These are phyloP conservation scores for Solanum rostratum DNA, from an alignment of 257 asterid species.

Conservation along the genomic window DNA sequence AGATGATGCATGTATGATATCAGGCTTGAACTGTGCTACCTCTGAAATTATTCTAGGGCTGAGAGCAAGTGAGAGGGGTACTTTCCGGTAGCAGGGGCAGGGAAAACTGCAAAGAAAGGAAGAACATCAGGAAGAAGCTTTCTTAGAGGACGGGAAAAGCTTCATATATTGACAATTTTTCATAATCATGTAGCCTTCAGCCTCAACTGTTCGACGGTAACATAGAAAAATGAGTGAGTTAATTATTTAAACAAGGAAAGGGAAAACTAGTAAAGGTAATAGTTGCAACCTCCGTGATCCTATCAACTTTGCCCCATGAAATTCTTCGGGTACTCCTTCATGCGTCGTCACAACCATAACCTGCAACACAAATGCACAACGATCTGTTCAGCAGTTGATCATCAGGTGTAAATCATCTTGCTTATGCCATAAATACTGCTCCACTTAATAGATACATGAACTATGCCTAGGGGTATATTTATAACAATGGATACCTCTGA, in stretches of 20 bases:
- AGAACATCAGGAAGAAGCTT: not conserved
- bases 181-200: not conserved
- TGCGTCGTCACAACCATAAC: conserved; percentile 98
- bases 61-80: conserved; percentile 92
- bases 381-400: not conserved
- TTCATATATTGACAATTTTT: not conserved
- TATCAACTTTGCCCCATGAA: conserved; percentile 88
- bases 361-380: conserved; percentile 28
- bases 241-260: not conserved
- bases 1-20: conserved; percentile 93
- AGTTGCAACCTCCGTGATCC: conserved; percentile 77
- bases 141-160: not conserved
- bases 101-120: conserved; percentile 63
- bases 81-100: conserved; percentile 78
- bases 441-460: not conserved
- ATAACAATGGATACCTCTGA: not conserved
- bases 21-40: conserved; percentile 87
- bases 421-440: not conserved
- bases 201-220: not conserved
- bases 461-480: not conserved
- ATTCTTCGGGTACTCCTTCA: conserved; percentile 93
- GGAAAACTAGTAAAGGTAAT: not conserved
- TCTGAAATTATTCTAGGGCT: conserved; percentile 98
- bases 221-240: not conserved
- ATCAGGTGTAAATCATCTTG: not conserved